Evolutionary conservation across 768 basidiomycete species (phyloP).

Genomic region (Hypholoma sublateritium): DNA sequence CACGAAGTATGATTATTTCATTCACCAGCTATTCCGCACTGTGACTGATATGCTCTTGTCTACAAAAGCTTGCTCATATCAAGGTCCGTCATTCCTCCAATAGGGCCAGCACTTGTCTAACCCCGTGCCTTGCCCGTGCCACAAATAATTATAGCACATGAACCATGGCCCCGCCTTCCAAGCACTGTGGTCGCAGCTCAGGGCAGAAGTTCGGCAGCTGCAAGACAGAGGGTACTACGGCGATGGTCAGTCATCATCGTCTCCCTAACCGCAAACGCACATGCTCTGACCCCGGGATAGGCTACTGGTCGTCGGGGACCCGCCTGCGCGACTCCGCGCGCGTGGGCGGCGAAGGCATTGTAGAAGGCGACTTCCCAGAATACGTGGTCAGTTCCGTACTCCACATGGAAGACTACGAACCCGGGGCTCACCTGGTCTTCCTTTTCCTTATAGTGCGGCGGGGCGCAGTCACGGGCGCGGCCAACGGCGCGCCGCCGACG

Average conservation of each 20-base stretch:
- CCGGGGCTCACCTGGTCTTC: not conserved
- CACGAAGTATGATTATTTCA: conserved; percentile 62
- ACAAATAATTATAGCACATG: conserved; percentile 56
- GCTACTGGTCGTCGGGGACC: conserved; percentile 80
- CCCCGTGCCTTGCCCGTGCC: not conserved
- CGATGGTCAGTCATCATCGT: conserved; percentile 50
- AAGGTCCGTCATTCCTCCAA: conserved; percentile 45
- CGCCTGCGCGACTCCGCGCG: conserved; percentile 65
- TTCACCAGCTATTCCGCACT: no score
- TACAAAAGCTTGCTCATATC: conserved; percentile 72
- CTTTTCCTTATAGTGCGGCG: conserved; percentile 59
- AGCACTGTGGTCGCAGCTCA: conserved; percentile 66
- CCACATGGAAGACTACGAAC: not conserved
- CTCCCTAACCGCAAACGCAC: not conserved
- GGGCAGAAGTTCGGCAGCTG: conserved; percentile 64
- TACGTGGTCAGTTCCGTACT: conserved; percentile 54
- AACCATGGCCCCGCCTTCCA: conserved; percentile 79
- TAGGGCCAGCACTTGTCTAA: not conserved
- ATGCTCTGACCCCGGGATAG: conserved; percentile 31
- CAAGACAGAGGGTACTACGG: conserved; percentile 80
- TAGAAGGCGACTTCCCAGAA: conserved; percentile 66
- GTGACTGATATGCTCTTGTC: conserved; percentile 10
- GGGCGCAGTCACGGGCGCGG: conserved; percentile 65
- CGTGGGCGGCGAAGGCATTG: conserved; percentile 50
- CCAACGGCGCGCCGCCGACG: conserved; percentile 49